Evolutionary conservation across 495 filamentous ascomycete genomes (phyloP).

Genomic region (Xylaria flabelliformis): DNA sequence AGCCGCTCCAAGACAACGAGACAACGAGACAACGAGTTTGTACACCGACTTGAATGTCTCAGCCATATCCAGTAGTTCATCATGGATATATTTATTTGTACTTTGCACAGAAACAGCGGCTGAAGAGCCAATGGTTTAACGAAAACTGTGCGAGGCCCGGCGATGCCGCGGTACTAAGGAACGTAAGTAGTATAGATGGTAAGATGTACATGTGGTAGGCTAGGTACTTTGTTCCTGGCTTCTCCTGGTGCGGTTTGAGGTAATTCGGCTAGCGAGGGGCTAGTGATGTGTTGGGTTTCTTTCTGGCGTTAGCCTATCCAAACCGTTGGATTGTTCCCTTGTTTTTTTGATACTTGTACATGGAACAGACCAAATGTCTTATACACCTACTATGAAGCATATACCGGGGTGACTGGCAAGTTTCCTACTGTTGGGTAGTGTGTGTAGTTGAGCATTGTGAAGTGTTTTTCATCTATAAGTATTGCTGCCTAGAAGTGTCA

Average conservation of each 20-base stretch:
- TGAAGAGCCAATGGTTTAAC: neutral
- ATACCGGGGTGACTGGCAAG: neutral
- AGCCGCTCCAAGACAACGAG: neutral
- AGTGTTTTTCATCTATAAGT: neutral
- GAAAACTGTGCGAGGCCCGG: neutral
- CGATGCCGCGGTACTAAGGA: neutral
- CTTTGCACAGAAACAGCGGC: neutral
- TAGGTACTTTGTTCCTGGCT: neutral
- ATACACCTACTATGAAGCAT: neutral
- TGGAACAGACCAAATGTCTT: neutral
- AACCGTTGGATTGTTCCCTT: neutral
- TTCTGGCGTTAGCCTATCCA: neutral
- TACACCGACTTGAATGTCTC: too few relatives aligned
- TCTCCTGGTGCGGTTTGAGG: neutral
- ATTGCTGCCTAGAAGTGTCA: neutral
- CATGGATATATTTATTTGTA: neutral
- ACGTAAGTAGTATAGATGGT: neutral
- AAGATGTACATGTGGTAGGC: neutral
- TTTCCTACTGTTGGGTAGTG: neutral
- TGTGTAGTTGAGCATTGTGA: neutral
- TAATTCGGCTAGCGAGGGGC: neutral
- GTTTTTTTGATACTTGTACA: neutral
- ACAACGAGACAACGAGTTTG: neutral
- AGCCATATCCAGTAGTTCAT: neutral
- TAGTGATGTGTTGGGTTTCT: conserved; percentile 1